Evolutionary conservation across 2,329 filamentous ascomycete genomes (phyloP).

Genomic region (Dactylellina parvicollis): DNA sequence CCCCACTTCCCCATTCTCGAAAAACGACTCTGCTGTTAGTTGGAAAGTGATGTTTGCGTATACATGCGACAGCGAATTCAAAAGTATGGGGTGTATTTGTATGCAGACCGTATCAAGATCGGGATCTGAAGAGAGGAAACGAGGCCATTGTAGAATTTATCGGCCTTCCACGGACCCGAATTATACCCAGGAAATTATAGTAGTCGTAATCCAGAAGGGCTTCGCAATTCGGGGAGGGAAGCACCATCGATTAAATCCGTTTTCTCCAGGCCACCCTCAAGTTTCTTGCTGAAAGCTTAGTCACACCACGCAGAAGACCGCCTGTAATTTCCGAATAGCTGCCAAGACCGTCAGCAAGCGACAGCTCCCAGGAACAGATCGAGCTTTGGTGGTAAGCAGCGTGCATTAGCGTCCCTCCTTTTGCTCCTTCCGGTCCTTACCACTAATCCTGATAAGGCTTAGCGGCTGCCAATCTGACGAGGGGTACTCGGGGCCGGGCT

Average conservation of each 20-base stretch:
- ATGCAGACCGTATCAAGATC: constrained; percentile 1
- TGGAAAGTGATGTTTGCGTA: background rate
- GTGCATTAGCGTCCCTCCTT: constrained; percentile 38
- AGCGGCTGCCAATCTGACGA: constrained; percentile 1
- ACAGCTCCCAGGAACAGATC: constrained; percentile 16
- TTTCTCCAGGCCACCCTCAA: constrained; percentile 22
- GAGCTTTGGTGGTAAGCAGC: constrained; percentile 34
- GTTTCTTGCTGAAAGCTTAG: constrained; percentile 12
- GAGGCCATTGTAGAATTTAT: background rate
- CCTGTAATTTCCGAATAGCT: constrained; percentile 24
- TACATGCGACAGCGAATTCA: background rate
- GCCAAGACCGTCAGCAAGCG: constrained; percentile 42
- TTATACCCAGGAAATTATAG: background rate
- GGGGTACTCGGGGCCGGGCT: constrained; percentile 35
- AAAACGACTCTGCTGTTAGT: background rate
- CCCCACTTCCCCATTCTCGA: background rate
- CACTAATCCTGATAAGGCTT: constrained; percentile 19
- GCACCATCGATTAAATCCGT: constrained; percentile 42
- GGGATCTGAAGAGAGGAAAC: background rate
- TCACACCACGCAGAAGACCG: constrained; percentile 1
- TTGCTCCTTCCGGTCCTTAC: constrained; percentile 12
- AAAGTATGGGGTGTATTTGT: background rate
- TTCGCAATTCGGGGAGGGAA: constrained; percentile 24
- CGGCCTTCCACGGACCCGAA: constrained; percentile 18
- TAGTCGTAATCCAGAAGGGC: constrained; percentile 33